Conservation (phyloP, 345 rosid genomes). For the Euphorbia lathyris region DNA sequence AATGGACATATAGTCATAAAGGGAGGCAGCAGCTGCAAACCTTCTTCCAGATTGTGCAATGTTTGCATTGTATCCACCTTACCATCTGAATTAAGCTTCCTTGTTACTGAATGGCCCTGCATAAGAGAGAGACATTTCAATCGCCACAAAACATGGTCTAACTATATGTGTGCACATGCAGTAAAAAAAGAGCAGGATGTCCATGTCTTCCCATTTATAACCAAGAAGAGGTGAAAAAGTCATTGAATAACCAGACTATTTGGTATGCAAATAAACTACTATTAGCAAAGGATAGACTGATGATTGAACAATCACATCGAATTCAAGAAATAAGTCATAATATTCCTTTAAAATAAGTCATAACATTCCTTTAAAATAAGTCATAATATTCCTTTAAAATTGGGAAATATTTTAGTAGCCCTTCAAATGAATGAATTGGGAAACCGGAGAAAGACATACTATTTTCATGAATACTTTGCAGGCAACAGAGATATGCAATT, state of each 20-base stretch:
- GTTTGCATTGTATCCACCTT: constrained; percentile 72
- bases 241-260: neutral
- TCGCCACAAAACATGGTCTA: neutral
- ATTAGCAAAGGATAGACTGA: neutral
- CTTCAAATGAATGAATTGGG: neutral
- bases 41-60: constrained; percentile 72
- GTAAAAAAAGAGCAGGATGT: too few relatives aligned
- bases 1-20: neutral
- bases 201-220: too few relatives aligned
- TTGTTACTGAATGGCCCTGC: constrained; percentile 75
- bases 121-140: constrained; percentile 17
- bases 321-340: neutral
- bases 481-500: neutral
- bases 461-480: neutral
- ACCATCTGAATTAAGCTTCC: constrained; percentile 70
- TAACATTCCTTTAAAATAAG: too few relatives aligned
- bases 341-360: too few relatives aligned
- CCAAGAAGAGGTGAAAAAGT: neutral
- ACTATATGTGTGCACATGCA: neutral
- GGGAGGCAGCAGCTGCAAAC: constrained; percentile 27
- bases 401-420: neutral
- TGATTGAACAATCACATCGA: neutral
- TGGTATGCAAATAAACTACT: too few relatives aligned
- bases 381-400: neutral
- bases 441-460: too few relatives aligned